phyloP scores from a whole-genome alignment of 257 asterid species.

The Primulina tabacum region DNA sequence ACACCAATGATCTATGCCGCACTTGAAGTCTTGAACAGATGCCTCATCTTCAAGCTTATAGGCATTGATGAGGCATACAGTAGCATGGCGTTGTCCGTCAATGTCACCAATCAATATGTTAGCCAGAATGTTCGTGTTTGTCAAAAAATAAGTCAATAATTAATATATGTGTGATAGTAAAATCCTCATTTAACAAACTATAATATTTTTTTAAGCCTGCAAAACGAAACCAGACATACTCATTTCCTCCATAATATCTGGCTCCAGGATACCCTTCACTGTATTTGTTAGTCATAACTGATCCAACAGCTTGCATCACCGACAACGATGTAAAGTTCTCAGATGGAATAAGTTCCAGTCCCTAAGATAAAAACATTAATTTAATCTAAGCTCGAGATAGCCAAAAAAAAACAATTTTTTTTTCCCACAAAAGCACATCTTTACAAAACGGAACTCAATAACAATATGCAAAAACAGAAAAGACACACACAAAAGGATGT shows the following conservation, averaged over 20 bases:
- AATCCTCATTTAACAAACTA: neutral
- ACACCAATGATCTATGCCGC: neutral
- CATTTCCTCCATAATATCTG: slow-evolving; percentile 95
- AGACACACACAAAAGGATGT: neutral
- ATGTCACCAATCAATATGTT: neutral
- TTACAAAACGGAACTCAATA: slow-evolving; percentile 12
- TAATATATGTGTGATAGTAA: neutral
- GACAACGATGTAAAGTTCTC: slow-evolving; percentile 92
- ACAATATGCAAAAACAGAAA: slow-evolving; percentile 4
- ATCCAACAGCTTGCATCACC: slow-evolving; percentile 98
- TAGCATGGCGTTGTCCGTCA: neutral
- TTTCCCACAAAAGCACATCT: neutral
- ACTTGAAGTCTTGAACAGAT: neutral
- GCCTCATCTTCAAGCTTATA: neutral
- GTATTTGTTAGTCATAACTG: slow-evolving; percentile 92
- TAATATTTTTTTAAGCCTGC: neutral
- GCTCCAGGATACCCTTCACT: slow-evolving; percentile 99
- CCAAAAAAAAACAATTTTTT: neutral
- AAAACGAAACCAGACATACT: slow-evolving; percentile 44
- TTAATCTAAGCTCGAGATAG: slow-evolving; percentile 6
- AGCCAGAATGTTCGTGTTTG: too few relatives aligned
- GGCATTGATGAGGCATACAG: neutral
- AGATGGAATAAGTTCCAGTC: slow-evolving; percentile 88
- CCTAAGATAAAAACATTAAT: slow-evolving; percentile 39
- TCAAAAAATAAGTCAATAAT: too few relatives aligned